Conservation (phyloP, 495 filamentous ascomycete species). For the Neurospora tetrasperma region DNA sequence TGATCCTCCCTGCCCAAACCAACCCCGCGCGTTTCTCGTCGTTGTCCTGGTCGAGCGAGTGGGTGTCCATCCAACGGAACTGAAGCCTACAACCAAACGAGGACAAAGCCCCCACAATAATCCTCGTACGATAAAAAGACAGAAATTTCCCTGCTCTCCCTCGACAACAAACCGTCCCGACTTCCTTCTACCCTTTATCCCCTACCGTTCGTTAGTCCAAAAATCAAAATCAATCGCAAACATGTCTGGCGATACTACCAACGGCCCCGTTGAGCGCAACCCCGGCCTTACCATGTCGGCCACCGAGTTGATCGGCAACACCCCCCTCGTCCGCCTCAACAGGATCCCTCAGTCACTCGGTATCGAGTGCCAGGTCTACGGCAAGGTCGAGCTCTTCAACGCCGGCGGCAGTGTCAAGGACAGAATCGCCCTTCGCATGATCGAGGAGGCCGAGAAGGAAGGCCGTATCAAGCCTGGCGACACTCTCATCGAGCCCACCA, state of each 20-base stretch:
- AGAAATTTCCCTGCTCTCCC: neutral
- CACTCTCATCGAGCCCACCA: conserved; percentile 94
- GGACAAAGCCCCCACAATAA: neutral
- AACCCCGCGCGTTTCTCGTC: neutral
- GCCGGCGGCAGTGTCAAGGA: conserved; percentile 97
- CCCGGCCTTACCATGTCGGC: conserved; percentile 30
- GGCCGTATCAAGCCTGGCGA: conserved; percentile 96
- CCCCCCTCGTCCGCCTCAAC: conserved; percentile 86
- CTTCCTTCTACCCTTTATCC: neutral
- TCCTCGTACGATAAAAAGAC: neutral
- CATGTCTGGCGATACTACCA: conserved; percentile 9
- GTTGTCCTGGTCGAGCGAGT: neutral
- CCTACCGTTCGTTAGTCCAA: neutral
- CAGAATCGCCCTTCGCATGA: conserved; percentile 93
- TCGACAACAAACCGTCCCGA: neutral
- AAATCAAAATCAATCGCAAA: conserved; percentile 8
- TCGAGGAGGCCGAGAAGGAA: conserved; percentile 83
- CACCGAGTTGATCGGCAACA: conserved; percentile 73
- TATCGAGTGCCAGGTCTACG: conserved; percentile 84
- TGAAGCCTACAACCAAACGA: neutral
- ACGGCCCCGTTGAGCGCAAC: conserved; percentile 13
- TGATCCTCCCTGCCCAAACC: neutral
- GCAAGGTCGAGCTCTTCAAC: conserved; percentile 94
- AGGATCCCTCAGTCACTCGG: conserved; percentile 80
- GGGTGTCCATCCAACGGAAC: neutral